phyloP scores from a whole-genome alignment of 495 filamentous ascomycete species.

The Terfezia boudieri region DNA sequence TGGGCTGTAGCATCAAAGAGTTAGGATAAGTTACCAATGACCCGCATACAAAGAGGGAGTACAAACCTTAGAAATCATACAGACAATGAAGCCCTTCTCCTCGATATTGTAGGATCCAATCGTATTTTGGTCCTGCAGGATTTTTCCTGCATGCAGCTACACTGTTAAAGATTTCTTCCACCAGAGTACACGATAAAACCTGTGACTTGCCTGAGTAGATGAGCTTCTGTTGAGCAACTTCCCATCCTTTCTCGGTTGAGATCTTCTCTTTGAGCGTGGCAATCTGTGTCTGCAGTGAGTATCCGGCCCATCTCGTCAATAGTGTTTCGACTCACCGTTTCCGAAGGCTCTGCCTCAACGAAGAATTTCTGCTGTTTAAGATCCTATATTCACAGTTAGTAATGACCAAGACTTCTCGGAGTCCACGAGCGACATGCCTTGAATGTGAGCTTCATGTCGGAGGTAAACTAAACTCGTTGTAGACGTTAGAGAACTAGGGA shows the following conservation, averaged over 20 bases:
- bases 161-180: background rate
- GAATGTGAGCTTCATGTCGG: conserved; percentile 58
- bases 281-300: conserved; percentile 32
- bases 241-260: conserved; percentile 71
- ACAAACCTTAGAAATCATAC: conserved; percentile 81
- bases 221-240: conserved; percentile 66
- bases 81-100: conserved; percentile 97
- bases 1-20: conserved; percentile 31
- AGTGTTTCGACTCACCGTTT: conserved; percentile 42
- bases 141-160: conserved; percentile 47
- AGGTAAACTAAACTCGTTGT: too few relatives aligned
- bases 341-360: conserved; percentile 79
- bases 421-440: conserved; percentile 32
- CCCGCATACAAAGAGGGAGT: background rate
- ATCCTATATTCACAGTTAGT: conserved; percentile 34
- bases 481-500: too few relatives aligned
- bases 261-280: conserved; percentile 79
- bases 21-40: background rate
- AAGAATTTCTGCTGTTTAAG: conserved; percentile 95
- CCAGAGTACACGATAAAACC: conserved; percentile 4
- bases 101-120: conserved; percentile 92
- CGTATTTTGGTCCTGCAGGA: conserved; percentile 87
- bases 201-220: conserved; percentile 73
- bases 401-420: background rate
- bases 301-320: background rate